Evolutionary conservation across 75 land plant species (phyloP), one percentile per base, ranked within the genome.

Genomic region (Azolla pinnata): DNA sequence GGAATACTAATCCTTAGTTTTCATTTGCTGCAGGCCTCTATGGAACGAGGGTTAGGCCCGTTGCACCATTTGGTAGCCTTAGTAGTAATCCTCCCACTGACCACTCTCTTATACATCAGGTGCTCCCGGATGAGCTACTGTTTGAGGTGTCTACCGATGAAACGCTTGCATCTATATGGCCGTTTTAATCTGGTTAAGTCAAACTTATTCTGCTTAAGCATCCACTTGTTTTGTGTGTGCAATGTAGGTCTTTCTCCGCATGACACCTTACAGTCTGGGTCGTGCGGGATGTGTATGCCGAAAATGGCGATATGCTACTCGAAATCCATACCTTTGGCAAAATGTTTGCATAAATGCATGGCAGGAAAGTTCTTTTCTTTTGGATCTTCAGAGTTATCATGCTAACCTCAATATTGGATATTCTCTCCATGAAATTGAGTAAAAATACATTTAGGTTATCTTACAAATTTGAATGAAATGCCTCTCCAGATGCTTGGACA

Each of bases 271-370:
- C 63, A 59, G 56, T 45, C 54, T 92, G 42, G 97, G 97, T 21
- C 75, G 73, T 67, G 97, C 95, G 30, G 73, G 83, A 33, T 92
- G 97, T 78, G 97, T 92, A 34, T 92, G 97, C 65, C 81, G 95
- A 40, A 92, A 92, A 53, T 92, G 97, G 97, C 81, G 78, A 20
- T 88, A 88, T 70, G 75, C 89, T 1, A 78, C 82, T 44, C 76
- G 97, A 7, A 82, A 67, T 62, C 97, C 97, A 16, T 63, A 54
- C 23, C 75, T 92, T 40, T 92, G 97, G 97, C 89, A 87, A 28
- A 67, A 34, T 70, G 97, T 90, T 0, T 92, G 97, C 71, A 59
- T 92, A 29, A 92, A 81, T 71, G 76, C 90, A n/a, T 92, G 97
- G 97, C 97, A 88, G 95, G 97, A 79, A 66, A 24, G 53, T 3